Conservation (phyloP, 108 stramenopile genomes). For the Skeletonema marinoi region DNA sequence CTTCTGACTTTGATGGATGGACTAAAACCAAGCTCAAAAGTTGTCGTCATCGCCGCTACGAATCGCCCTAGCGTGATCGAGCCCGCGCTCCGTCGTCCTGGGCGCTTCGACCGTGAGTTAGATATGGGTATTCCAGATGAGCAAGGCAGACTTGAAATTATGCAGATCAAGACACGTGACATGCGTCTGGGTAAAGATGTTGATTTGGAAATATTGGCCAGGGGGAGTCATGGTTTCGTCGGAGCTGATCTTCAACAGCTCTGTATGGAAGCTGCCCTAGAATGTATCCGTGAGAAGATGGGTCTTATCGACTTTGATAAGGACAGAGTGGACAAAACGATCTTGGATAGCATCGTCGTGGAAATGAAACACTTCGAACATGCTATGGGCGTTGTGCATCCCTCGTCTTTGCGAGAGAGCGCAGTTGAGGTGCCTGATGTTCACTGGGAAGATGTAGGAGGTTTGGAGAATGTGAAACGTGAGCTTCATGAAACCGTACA, state of each 20-base stretch:
- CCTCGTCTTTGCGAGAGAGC: constrained; percentile 92
- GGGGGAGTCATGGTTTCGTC: constrained; percentile 91
- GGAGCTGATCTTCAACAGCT: constrained; percentile 96
- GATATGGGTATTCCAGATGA: constrained; percentile 95
- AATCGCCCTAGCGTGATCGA: constrained; percentile 94
- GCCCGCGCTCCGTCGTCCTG: constrained; percentile 93
- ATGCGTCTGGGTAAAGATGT: constrained; percentile 89
- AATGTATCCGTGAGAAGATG: constrained; percentile 87
- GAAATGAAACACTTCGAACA: constrained; percentile 94
- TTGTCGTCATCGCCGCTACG: constrained; percentile 97
- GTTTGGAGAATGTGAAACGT: constrained; percentile 97
- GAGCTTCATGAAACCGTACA: constrained; percentile 97
- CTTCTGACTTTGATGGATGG: constrained; percentile 96
- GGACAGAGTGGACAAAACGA: constrained; percentile 74
- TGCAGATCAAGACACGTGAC: constrained; percentile 95
- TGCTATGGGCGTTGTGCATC: constrained; percentile 88
- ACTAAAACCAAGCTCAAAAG: constrained; percentile 88
- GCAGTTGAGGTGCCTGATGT: constrained; percentile 96
- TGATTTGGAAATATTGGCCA: constrained; percentile 84
- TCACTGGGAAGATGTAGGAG: constrained; percentile 98
- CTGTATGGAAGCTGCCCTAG: constrained; percentile 92
- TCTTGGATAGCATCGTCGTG: constrained; percentile 87
- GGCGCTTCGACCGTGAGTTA: constrained; percentile 96
- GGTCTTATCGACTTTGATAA: constrained; percentile 89
- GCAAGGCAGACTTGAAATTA: constrained; percentile 90